These are phyloP conservation scores for Acacia pycnantha DNA, from an alignment of 331 rosid species.

Conservation along the genomic window DNA sequence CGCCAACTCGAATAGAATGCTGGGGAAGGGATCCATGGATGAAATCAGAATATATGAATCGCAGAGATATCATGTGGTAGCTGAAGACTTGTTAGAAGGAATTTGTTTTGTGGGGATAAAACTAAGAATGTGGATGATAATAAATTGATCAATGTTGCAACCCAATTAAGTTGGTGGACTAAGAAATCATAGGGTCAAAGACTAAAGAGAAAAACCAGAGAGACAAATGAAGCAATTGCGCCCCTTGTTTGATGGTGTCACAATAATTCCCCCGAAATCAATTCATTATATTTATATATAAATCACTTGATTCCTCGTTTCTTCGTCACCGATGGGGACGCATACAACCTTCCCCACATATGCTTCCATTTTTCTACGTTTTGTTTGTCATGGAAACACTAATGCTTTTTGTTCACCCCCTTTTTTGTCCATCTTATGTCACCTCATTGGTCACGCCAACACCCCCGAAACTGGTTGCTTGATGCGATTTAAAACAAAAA, in stretches of 20 bases:
- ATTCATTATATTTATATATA: background rate
- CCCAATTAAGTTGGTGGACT: background rate
- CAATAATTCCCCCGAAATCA: background rate
- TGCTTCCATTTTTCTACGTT: background rate
- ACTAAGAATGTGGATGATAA: background rate
- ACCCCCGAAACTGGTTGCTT: background rate
- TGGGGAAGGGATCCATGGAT: too few relatives aligned
- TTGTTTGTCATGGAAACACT: too few relatives aligned
- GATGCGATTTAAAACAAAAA: background rate
- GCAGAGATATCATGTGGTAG: too few relatives aligned
- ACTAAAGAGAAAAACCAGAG: background rate
- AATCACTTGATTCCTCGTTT: background rate
- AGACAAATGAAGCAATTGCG: slow-evolving; percentile 20
- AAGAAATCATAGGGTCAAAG: too few relatives aligned
- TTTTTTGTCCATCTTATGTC: background rate
- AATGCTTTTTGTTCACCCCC: background rate
- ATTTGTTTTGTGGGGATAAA: background rate
- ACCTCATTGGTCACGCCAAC: background rate
- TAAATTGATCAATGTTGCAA: background rate
- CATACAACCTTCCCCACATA: background rate
- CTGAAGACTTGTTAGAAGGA: background rate
- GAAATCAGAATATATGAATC: too few relatives aligned
- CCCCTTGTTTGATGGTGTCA: slow-evolving; percentile 30
- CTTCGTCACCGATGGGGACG: background rate
- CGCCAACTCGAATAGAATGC: too few relatives aligned